phyloP scores from a whole-genome alignment of 2,329 filamentous ascomycete species.

The Microsporum ferrugineum region DNA sequence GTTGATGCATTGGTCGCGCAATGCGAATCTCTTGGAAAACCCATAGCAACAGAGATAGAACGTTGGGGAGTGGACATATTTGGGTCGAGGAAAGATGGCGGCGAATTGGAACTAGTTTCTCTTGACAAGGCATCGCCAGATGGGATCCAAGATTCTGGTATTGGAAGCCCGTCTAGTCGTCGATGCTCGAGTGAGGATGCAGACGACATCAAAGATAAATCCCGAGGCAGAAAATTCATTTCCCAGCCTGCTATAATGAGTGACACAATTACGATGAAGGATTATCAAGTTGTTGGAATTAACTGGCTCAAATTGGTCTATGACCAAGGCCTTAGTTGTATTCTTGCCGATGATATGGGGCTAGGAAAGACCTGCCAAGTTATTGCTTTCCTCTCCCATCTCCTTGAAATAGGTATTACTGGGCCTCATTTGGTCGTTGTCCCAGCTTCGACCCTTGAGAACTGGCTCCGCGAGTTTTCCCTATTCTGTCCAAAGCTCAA shows the following conservation, averaged over 20 bases:
- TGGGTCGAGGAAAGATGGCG: constrained; percentile 43
- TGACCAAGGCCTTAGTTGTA: constrained; percentile 67
- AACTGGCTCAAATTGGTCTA: constrained; percentile 90
- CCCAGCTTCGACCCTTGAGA: constrained; percentile 84
- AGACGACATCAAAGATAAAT: constrained; percentile 28
- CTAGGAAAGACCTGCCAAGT: constrained; percentile 95
- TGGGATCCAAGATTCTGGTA: constrained; percentile 50
- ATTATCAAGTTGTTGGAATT: constrained; percentile 85
- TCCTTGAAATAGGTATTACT: constrained; percentile 56
- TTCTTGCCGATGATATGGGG: constrained; percentile 93
- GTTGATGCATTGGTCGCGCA: constrained; percentile 70
- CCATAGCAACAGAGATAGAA: constrained; percentile 53
- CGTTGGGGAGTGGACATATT: constrained; percentile 58
- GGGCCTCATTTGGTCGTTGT: constrained; percentile 80
- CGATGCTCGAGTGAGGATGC: constrained; percentile 37
- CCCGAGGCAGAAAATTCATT: constrained; percentile 37
- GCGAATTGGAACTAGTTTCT: constrained; percentile 50
- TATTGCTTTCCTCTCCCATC: constrained; percentile 76
- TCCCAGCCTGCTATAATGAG: constrained; percentile 69
- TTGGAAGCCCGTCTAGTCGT: constrained; percentile 49
- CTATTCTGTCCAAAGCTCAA: constrained; percentile 69
- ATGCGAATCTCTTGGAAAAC: constrained; percentile 62
- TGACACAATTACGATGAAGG: constrained; percentile 66
- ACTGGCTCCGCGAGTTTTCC: constrained; percentile 85
- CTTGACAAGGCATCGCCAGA: constrained; percentile 36